These are phyloP conservation scores for Zygosaccharomyces gambellarensis DNA, from an alignment of 805 yeast genomes.

Conservation along the genomic window DNA sequence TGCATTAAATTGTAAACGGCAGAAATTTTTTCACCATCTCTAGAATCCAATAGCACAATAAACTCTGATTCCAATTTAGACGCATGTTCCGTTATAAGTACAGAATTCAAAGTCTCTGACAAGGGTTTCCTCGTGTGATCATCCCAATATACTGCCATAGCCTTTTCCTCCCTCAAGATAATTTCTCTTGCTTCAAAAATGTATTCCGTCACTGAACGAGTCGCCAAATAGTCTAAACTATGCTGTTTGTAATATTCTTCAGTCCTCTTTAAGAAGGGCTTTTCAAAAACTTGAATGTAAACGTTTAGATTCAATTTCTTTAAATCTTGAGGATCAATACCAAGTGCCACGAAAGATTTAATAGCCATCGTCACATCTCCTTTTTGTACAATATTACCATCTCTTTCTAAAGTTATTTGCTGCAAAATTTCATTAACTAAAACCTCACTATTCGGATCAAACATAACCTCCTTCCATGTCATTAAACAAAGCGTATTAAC, in stretches of 20 bases:
- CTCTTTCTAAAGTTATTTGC: slow-evolving; percentile 72
- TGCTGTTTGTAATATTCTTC: slow-evolving; percentile 50
- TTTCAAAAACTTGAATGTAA: slow-evolving; percentile 76
- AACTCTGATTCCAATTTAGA: slow-evolving; percentile 73
- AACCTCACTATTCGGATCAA: slow-evolving; percentile 54
- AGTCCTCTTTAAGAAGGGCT: slow-evolving; percentile 66
- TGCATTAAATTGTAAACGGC: slow-evolving; percentile 72
- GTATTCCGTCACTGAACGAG: slow-evolving; percentile 84
- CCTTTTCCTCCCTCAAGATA: slow-evolving; percentile 73
- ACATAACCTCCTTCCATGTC: slow-evolving; percentile 84
- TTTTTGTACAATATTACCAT: slow-evolving; percentile 68
- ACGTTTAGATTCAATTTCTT: slow-evolving; percentile 79
- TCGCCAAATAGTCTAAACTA: slow-evolving; percentile 57
- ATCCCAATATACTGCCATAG: slow-evolving; percentile 76
- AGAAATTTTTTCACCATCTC: slow-evolving; percentile 56
- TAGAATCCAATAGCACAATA: slow-evolving; percentile 62
- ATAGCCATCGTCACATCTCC: slow-evolving; percentile 66
- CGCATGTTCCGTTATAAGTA: slow-evolving; percentile 75
- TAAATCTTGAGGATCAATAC: slow-evolving; percentile 85
- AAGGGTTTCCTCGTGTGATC: slow-evolving; percentile 77
- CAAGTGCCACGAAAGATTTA: slow-evolving; percentile 80
- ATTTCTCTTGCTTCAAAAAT: slow-evolving; percentile 80
- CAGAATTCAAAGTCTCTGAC: slow-evolving; percentile 68
- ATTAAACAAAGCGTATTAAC: slow-evolving; percentile 82
- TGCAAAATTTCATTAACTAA: slow-evolving; percentile 69